These are phyloP conservation scores for Ciborinia camelliae DNA, from an alignment of 2,329 filamentous ascomycete species.

Conservation along the genomic window DNA sequence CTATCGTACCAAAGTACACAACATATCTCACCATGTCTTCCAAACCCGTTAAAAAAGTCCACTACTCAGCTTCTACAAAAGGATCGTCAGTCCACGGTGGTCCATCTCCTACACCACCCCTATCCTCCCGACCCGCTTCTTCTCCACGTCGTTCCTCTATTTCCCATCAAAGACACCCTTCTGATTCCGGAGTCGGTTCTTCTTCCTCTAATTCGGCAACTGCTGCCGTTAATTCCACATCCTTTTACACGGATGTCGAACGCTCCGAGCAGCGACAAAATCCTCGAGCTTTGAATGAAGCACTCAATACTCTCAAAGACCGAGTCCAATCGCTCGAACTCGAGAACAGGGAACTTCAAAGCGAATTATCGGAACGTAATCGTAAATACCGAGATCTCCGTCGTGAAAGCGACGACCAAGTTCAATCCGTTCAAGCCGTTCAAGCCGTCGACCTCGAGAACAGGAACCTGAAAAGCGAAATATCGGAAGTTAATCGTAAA, in stretches of 20 bases:
- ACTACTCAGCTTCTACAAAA: slow-evolving; percentile 16
- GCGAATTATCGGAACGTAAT: slow-evolving; percentile 13
- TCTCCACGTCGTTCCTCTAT: neutral
- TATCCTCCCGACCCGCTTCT: neutral
- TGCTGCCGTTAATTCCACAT: neutral
- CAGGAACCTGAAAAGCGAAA: slow-evolving; percentile 12
- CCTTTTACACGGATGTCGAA: neutral
- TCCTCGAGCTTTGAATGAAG: slow-evolving; percentile 2
- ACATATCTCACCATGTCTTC: slow-evolving; percentile 10
- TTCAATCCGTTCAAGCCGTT: no score
- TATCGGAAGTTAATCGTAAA: slow-evolving; percentile 15
- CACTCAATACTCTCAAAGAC: slow-evolving; percentile 9
- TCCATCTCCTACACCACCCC: neutral
- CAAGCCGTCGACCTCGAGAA: neutral
- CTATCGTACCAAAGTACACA: neutral
- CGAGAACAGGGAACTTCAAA: slow-evolving; percentile 13
- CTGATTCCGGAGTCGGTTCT: slow-evolving; percentile 12
- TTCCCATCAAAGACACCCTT: slow-evolving; percentile 4
- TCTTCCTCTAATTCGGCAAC: slow-evolving; percentile 7
- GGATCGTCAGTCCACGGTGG: slow-evolving; percentile 9
- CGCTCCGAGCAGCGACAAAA: slow-evolving; percentile 1
- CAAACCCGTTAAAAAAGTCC: slow-evolving; percentile 13
- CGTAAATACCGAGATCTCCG: slow-evolving; percentile 13
- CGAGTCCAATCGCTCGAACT: slow-evolving; percentile 4
- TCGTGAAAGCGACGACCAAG: slow-evolving; percentile 11